Evolutionary conservation across 257 asterid species (phyloP), one percentile per base, ranked within the genome.

Genomic region (Solanum etuberosum): DNA sequence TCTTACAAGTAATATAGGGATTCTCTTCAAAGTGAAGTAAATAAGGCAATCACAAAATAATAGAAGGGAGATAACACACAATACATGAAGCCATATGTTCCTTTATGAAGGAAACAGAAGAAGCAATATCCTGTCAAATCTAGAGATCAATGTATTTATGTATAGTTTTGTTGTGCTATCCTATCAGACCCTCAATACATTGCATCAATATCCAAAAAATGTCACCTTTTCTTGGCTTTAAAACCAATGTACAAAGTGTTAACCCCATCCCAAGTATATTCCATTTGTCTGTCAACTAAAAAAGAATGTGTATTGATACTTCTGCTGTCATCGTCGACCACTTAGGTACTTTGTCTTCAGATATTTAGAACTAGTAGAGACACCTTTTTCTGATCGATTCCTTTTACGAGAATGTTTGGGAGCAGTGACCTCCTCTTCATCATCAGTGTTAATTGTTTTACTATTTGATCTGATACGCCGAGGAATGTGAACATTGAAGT

Each of bases 401-500:
- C 88, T 88, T 37, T 88, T 88, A 14, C 25, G 76, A 74, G 84
- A 35, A 51, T 54, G 7, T 4, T n/a, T 80, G 25, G 68, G 5
- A 25, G 59, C 23, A 76, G 31, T 27, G 10, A 11, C 18, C 16
- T 18, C 86, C 48, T 57, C 67, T 80, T 90, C 92, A 40, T 87
- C 91, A 54, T 90, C 92, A 0, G 92, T 90, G 80, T 38, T 63
- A 34, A 85, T 48, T 23, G 15, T 10, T 13, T 8, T 25, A 20
- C 43, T 12, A 16, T 83, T 85, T 3, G 80, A 40, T 86, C 78
- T 23, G 25, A 87, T 80, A 21, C 61, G 76, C 82, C 70, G 83
- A 2, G 87, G 91, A 61, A 90, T 73, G 67, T 85, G 70, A 18
- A 87, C 68, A 37, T 89, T 90, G 85, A 80, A 88, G 83, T 88